phyloP scores from a whole-genome alignment of 2,329 filamentous ascomycete species.

The Phymatotrichopsis omnivora region DNA sequence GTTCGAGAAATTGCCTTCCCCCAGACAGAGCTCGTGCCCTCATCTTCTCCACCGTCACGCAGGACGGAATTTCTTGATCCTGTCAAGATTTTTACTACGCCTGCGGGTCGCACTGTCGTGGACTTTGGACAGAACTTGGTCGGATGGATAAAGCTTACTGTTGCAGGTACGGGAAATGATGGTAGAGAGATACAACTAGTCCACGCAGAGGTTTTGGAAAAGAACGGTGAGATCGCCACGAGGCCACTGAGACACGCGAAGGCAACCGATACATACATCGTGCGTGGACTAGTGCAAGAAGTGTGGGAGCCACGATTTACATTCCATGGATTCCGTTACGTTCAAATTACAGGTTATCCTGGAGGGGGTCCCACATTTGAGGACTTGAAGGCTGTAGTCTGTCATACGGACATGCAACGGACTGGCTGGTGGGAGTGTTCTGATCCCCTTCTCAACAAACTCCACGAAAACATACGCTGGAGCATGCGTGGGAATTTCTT shows the following conservation, averaged over 20 bases:
- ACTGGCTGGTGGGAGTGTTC: conserved; percentile 46
- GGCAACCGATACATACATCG: conserved; percentile 37
- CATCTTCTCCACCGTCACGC: background rate
- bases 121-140: conserved; percentile 53
- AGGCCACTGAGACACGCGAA: conserved; percentile 41
- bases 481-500: conserved; percentile 51
- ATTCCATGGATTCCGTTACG: conserved; percentile 46
- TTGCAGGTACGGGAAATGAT: conserved; percentile 30
- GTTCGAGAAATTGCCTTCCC: background rate
- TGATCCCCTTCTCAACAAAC: conserved; percentile 42
- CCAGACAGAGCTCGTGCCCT: background rate
- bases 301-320: conserved; percentile 44
- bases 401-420: conserved; percentile 46
- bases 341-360: conserved; percentile 42
- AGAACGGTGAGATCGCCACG: conserved; percentile 36
- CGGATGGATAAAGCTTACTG: conserved; percentile 40
- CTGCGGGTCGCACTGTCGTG: conserved; percentile 42
- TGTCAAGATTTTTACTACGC: conserved; percentile 19
- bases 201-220: conserved; percentile 48
- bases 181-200: conserved; percentile 39
- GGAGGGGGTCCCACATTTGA: background rate
- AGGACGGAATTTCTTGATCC: background rate
- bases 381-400: conserved; percentile 35
- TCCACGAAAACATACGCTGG: conserved; percentile 48
- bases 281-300: conserved; percentile 30